Percentiles rank a stretch among this genome's conserved stretches.
Evolutionary conservation across 2,329 filamentous ascomycete genomes (phyloP).

Genomic region (Podosphaera aphanis): DNA sequence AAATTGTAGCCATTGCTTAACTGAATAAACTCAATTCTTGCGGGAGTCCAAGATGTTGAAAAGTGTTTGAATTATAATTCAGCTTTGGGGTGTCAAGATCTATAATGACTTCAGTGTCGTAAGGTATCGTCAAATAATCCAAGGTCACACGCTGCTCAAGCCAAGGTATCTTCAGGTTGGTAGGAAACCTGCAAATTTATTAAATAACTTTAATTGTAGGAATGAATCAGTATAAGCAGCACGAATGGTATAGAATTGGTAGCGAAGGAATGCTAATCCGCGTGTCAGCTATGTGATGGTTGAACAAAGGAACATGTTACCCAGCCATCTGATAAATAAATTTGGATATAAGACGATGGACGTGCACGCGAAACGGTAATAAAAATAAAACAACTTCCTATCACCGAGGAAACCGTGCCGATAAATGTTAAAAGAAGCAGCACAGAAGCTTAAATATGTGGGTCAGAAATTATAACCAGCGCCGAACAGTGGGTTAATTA

Average conservation of each 20-base stretch:
- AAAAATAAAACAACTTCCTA: background rate
- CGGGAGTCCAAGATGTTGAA: background rate
- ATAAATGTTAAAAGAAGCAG: too few species aligned
- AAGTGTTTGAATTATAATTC: background rate
- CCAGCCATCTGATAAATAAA: background rate
- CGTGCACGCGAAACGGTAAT: background rate
- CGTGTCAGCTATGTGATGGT: background rate
- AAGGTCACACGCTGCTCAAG: background rate
- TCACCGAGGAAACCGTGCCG: background rate
- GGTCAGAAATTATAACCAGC: too few species aligned
- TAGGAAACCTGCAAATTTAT: background rate
- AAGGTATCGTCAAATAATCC: background rate
- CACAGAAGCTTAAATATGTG: too few species aligned
- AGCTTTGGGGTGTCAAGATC: background rate
- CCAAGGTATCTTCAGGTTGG: too few species aligned
- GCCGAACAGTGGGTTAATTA: too few species aligned
- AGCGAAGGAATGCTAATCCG: background rate
- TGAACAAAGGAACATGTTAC: background rate
- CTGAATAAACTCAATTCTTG: background rate
- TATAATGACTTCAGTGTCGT: background rate
- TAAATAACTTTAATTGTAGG: background rate
- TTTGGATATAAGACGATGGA: background rate
- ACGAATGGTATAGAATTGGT: background rate
- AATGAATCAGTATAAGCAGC: background rate
- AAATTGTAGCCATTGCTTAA: constrained; percentile 14